Evolutionary conservation across 73 alveolate genomes (phyloP), one percentile per base, ranked within the genome.

Genomic region (Vitrella brassicaformis): DNA sequence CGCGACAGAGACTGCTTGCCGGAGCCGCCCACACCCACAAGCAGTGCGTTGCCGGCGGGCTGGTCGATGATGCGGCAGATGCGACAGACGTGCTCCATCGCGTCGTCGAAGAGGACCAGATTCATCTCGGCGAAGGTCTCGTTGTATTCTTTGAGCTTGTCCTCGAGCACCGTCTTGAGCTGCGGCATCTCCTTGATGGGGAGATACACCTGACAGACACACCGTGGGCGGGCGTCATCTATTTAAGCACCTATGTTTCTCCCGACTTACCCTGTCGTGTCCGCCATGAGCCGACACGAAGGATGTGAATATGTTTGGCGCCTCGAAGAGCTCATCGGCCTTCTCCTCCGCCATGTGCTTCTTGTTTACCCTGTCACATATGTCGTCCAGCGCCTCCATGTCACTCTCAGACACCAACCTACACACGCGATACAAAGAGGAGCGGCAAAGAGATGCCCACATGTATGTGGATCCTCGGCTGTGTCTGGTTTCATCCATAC

Each of bases 11-110:
- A 90, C 90, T 95, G 95, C 84, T 95, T 97, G 73, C 99, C 99
- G 31, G 99, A 97, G 74, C 99, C 99, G 64, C 99, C 99, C 39
- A 97, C 99, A 28, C 99, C 99, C 27, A 97, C 98, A 31, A 97
- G 86, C 39, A 97, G 93, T 22, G 99, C 99, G 81, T 95, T 96
- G 29, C 98, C 98, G 39, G 94, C 94, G 30, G 99, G 99, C 71
- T 88, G 85, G 66, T 93, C 97, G 26, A 96, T 84, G 72, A 97
- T 95, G 85, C 99, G 91, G 47, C 98, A 89, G 73, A 97, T 97
- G 81, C 99, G 92, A 72, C 95, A 84, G 66, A 95, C 94, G 73
- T 97, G 99, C 72, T 92, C 95, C 94, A 97, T 94, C 71, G 99
- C 99, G 70, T 95, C 91, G 75, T 94, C 95, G 88, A 97, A 97